Evolutionary conservation across 176 grass and related monocot species (phyloP).

Genomic region (Juncus effusus): DNA sequence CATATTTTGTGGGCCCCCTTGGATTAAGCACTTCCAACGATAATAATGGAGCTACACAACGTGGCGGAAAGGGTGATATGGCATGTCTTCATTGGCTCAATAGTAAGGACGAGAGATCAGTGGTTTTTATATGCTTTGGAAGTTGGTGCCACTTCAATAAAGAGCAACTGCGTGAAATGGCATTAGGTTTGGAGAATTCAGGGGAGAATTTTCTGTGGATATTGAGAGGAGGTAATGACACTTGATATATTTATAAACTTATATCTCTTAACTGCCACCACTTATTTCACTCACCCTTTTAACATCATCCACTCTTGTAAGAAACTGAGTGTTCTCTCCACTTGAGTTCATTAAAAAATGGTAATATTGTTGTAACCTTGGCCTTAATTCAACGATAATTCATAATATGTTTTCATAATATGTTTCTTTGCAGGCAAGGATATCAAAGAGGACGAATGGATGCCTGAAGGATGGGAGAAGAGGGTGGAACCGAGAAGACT

Average conservation of each 20-base stretch:
- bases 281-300: no score
- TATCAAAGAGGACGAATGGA: background rate
- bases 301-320: no score
- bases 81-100: constrained; percentile 28
- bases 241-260: no score
- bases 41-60: background rate
- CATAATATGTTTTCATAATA: no score
- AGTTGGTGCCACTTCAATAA: constrained; percentile 21
- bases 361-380: no score
- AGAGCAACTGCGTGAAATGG: constrained; percentile 31
- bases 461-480: constrained; percentile 27
- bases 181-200: constrained; percentile 36
- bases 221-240: background rate
- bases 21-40: background rate
- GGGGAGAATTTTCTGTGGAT: constrained; percentile 38
- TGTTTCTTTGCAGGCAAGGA: background rate
- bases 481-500: background rate
- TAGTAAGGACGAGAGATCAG: constrained; percentile 9
- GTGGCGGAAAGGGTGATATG: background rate
- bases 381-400: no score
- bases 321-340: no score
- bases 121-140: constrained; percentile 43
- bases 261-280: no score
- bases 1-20: constrained; percentile 33
- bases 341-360: no score